A percentile compares a stretch with the other conserved stretches of the same genome.
These are phyloP conservation scores for Priceomyces fermenticarens DNA, from an alignment of 805 yeast species.

Conservation along the genomic window DNA sequence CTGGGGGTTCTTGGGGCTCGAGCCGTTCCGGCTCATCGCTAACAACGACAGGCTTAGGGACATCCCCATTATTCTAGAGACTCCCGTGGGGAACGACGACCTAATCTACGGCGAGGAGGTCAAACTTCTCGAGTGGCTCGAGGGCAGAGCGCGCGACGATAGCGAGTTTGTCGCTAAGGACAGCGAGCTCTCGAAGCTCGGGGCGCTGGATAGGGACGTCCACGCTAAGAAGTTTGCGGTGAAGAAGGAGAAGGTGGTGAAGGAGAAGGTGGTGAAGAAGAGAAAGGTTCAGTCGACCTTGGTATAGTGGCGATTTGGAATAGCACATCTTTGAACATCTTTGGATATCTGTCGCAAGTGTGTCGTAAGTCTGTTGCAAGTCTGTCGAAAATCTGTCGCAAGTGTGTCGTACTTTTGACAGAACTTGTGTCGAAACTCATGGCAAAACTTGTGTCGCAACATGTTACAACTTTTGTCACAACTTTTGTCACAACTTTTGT, in stretches of 20 bases:
- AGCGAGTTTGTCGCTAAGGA: constrained; percentile 50
- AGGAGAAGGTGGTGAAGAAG: constrained; percentile 7
- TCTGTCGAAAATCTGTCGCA: too few relatives aligned
- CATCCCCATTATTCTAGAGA: constrained; percentile 83
- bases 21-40: constrained; percentile 75
- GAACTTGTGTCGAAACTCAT: too few relatives aligned
- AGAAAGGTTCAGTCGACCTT: constrained; percentile 4
- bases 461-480: too few relatives aligned
- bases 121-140: constrained; percentile 77
- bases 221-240: constrained; percentile 63
- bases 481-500: too few relatives aligned
- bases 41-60: constrained; percentile 58
- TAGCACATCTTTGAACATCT: too few relatives aligned
- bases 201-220: constrained; percentile 67
- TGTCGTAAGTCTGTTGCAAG: too few relatives aligned
- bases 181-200: constrained; percentile 51
- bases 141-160: constrained; percentile 53
- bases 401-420: too few relatives aligned
- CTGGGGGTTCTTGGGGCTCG: constrained; percentile 83
- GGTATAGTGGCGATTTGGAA: too few relatives aligned
- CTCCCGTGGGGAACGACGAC: constrained; percentile 73
- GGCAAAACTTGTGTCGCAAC: too few relatives aligned
- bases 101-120: constrained; percentile 75
- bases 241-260: constrained; percentile 37
- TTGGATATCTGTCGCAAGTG: too few relatives aligned